Base-by-base conservation (phyloP, 1,139 yeast species). In the Geotrichum australiense region DNA sequence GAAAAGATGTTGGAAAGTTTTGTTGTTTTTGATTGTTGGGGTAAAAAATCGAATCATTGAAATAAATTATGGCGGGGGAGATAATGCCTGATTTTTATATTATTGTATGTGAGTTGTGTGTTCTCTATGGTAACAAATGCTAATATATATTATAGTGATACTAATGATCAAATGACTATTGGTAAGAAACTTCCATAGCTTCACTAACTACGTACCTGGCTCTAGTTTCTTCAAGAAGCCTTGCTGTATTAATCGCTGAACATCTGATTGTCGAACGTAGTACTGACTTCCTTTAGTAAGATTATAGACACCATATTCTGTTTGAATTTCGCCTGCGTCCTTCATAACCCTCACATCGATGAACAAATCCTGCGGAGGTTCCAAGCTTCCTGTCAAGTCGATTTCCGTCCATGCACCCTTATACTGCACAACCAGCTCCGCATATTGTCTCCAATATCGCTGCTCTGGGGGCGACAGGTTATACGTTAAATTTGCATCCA, bases 261-360 rank as follows among this genome's bases (percentile, higher is more conserved):
- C 98, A 56, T 91, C 98, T 0, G 93, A 79, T 54, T 86, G 91
- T 41, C 98, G 70, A 19, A 89, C 96, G 59, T 84, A 91, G 58
- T 91, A 89, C 58, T 91, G 98, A 3, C 95, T 84, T 61, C 91
- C 93, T 56, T 89, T 91, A n/a, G 94, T 86, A 53, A 91, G 66
- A 53, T 89, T 89, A 65, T 91, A 87, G 5, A 87, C 95, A 23
- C 98, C 98, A 54, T 91, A 91, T 59, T 91, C 98, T 0, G 98
- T 91, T 57, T 89, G 96, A 30, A 91, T 87, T 58, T 91, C 97
- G 1, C 98, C 98, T 0, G 96, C 97, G 56, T 91, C 94, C 55
- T 83, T 83, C 43, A 91, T 64, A 7, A 91, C 97, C 42, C 98
- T 68, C 3, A 91, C 97, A 57, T 91, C 98, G 10, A 91, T 83